Base-by-base conservation (phyloP, 495 filamentous ascomycete genomes). In the Penicillium malachiteum region DNA sequence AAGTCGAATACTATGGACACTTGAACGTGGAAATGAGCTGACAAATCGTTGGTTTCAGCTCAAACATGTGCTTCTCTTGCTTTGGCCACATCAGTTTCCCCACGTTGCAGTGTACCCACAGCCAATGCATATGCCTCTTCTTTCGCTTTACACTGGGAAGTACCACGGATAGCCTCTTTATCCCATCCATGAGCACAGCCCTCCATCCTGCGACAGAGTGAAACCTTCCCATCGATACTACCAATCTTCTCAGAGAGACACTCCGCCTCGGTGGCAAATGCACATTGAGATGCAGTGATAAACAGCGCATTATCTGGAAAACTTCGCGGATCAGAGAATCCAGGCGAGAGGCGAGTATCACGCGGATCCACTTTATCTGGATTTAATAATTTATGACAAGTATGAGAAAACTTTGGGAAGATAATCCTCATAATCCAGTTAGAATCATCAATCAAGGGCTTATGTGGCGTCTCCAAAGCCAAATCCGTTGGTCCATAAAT, bases 161-260 rank as follows among this genome's bases (percentile, higher is more conserved):
- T 65, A 6, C 63, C 69, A 54, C 46, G 43, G 9, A 57, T n/a
- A 1, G 68, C 65, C 48, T 60, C 64, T 50, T 72, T 74, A 50
- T 74, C 72, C 63, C 66, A 75, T 8, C 55, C 72, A 67, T 81
- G 78, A 35, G 71, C 65, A 51, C 73, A 75, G 4, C 63, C 65
- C 18, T 72, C 60, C 74, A 79, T 75, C 37, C 71, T 55, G 48
- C 61, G 54, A 43, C 58, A 59, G 10, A 74, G 59, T 34, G 76
- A 68, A 49, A 67, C 50, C 34, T 72, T 70, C 8, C 65, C 67
- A 18, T 64, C 59, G 12, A 56, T 55, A n/a, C 60, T 44, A 16
- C 47, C 56, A 26, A 76, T 64, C 44, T 62, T 71, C 17, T 64
- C 54, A 2, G 70, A 74, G 34, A 79, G 56, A 32, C 84, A 63